Evolutionary conservation across 192 early-diverging fungal species (phyloP).

Genomic region (Glomus cerebriforme): DNA sequence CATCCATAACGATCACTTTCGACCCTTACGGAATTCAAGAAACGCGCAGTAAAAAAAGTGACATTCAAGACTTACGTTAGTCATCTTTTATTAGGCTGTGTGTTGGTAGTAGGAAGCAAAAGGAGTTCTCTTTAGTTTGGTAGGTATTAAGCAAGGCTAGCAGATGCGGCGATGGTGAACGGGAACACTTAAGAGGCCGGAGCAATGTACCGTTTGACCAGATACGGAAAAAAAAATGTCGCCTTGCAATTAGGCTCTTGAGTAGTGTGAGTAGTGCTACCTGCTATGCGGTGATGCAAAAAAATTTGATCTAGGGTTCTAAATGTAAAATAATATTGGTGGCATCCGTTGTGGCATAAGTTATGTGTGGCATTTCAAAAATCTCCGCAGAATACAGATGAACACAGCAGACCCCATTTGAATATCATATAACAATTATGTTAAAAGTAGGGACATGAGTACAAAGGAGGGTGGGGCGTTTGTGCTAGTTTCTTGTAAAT

Average conservation of each 20-base stretch:
- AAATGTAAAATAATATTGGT: not conserved
- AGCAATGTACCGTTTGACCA: constrained; percentile 19
- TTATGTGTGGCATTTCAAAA: not conserved
- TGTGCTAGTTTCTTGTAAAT: not conserved
- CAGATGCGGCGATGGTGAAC: constrained; percentile 8
- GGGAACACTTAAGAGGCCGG: constrained; percentile 4
- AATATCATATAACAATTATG: not conserved
- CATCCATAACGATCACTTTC: not conserved
- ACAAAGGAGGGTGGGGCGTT: not conserved
- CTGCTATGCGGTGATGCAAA: not conserved
- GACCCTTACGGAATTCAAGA: not conserved
- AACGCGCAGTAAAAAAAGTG: not conserved
- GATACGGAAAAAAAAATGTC: not conserved
- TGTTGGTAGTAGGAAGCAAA: constrained; percentile 1
- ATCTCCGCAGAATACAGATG: not conserved
- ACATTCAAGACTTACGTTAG: constrained; percentile 9
- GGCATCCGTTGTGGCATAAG: not conserved
- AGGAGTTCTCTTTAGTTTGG: constrained; percentile 21
- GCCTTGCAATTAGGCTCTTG: not conserved
- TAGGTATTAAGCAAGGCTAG: constrained; percentile 10
- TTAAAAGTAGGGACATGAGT: not conserved
- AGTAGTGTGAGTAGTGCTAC: not conserved
- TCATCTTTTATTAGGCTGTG: not conserved
- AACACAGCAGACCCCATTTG: not conserved
- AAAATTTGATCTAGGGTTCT: not conserved